Percentiles rank a stretch among this genome's conserved stretches.
phyloP scores from a whole-genome alignment of 2,329 filamentous ascomycete genomes.

The Sphaerulina vaccinii region DNA sequence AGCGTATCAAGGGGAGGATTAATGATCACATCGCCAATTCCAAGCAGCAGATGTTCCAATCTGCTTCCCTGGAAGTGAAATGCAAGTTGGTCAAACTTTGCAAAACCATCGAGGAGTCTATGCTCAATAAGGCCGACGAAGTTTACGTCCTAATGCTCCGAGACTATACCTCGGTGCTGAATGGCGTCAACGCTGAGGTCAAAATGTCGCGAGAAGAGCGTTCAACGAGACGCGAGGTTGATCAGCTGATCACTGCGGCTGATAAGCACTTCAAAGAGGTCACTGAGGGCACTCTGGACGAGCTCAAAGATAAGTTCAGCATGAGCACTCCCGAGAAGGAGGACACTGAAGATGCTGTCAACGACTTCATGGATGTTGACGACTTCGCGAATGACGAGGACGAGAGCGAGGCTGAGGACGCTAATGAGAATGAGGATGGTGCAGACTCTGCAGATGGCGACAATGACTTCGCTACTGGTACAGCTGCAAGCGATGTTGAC shows the following conservation, averaged over 20 bases:
- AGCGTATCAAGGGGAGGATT: constrained; percentile 56
- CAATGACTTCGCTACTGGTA: background rate
- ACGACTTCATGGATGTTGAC: constrained; percentile 14
- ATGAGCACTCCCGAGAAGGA: background rate
- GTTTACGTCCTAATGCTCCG: constrained; percentile 39
- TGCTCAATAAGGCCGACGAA: constrained; percentile 48
- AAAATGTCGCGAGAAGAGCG: constrained; percentile 26
- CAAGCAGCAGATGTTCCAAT: constrained; percentile 51
- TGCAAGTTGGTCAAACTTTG: constrained; percentile 44
- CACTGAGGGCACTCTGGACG: constrained; percentile 21
- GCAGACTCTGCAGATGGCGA: background rate
- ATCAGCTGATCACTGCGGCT: constrained; percentile 20
- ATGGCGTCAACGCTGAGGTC: constrained; percentile 20
- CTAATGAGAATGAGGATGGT: background rate
- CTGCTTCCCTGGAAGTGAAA: constrained; percentile 46
- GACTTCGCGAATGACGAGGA: constrained; percentile 10
- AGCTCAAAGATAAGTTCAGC: constrained; percentile 15
- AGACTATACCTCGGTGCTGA: constrained; percentile 42
- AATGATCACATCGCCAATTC: constrained; percentile 42
- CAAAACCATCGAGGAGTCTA: constrained; percentile 43
- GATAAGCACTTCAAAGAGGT: constrained; percentile 23
- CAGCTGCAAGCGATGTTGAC: background rate
- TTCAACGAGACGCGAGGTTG: constrained; percentile 20
- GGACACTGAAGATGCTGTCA: background rate
- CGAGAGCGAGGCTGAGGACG: constrained; percentile 1